These are phyloP conservation scores for Stevia rebaudiana DNA, from an alignment of 140 eudicot species.

Conservation along the genomic window DNA sequence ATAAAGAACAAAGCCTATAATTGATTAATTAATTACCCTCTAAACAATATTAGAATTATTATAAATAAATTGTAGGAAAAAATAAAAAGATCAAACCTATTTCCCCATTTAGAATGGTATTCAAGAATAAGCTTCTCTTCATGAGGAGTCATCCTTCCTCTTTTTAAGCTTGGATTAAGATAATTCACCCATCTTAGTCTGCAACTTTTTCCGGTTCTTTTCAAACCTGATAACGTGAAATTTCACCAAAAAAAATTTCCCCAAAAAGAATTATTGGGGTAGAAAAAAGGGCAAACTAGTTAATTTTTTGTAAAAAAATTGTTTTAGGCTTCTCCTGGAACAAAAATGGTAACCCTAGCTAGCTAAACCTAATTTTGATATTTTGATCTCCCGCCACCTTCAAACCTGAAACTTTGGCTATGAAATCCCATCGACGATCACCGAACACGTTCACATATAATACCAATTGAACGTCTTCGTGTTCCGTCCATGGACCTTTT, in stretches of 20 bases:
- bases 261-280: constrained; percentile 25
- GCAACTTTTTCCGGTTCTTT: constrained; percentile 94
- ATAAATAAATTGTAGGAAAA: neutral
- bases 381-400: constrained; percentile 94
- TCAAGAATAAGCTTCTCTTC: constrained; percentile 80
- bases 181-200: constrained; percentile 92
- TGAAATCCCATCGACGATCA: constrained; percentile 95
- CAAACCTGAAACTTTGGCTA: constrained; percentile 99
- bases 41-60: neutral
- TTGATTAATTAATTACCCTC: no score
- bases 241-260: constrained; percentile 23
- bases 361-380: constrained; percentile 37
- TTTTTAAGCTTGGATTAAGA: constrained; percentile 72
- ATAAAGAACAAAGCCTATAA: constrained; percentile 19
- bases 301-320: constrained; percentile 9
- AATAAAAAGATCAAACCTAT: constrained; percentile 45
- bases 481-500: constrained; percentile 98
- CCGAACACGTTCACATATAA: constrained; percentile 77
- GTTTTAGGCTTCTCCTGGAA: constrained; percentile 26
- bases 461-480: constrained; percentile 73
- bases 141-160: constrained; percentile 87
- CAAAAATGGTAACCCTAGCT: constrained; percentile 34
- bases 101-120: constrained; percentile 88
- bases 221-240: constrained; percentile 58
- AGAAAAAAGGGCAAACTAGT: constrained; percentile 26